Evolutionary conservation across 2,329 filamentous ascomycete genomes (phyloP), one percentile per base, ranked within the genome.

Genomic region (Biscogniauxia mediterranea): DNA sequence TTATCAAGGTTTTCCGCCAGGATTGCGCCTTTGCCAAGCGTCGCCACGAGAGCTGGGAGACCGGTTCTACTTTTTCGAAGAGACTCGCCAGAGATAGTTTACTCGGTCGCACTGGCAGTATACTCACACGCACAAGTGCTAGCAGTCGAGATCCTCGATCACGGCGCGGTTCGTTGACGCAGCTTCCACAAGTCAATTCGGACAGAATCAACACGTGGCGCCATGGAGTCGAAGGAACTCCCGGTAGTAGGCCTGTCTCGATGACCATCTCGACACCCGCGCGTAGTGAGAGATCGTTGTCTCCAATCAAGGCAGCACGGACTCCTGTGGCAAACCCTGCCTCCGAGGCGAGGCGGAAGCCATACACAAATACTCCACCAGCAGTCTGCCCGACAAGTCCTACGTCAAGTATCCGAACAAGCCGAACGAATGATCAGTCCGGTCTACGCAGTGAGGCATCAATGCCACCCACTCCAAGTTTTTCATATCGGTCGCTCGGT

Each of bases 1-100:
- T 87, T 25, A 95, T 99, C 77, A 97, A 97, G 73, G 90, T 98
- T 0, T 97, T 97, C 73, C 86, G 95, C 20, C 94, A 98, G 75
- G 95, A 99, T 73, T 97, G 94, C 72, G 95, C 94, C 0, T 92
- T 85, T 68, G 77, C 82, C 55, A 97, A 96, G 76, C 88, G 94
- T 5, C 84, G 86, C 59, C 84, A 88, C 60, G 91, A 93, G 59
- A 85, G 83, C 46, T 94, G 89, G 89, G 92, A 97, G 67, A 87
- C 89, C 0, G 84, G 85, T 0, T 94, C 90, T 17, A 86, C 86
- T 7, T 90, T 96, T 68, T 93, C 91, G 9, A 87, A 86, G 65
- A 88, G 86, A 68, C 77, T 91, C 13, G 82, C 81, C 5, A 84
- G 82, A 57, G 83, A 83, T 23, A 85, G 85, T 38, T 80, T 91